Evolutionary conservation across 2,329 filamentous ascomycete species (phyloP).

Genomic region (Nigrospora osmanthi): DNA sequence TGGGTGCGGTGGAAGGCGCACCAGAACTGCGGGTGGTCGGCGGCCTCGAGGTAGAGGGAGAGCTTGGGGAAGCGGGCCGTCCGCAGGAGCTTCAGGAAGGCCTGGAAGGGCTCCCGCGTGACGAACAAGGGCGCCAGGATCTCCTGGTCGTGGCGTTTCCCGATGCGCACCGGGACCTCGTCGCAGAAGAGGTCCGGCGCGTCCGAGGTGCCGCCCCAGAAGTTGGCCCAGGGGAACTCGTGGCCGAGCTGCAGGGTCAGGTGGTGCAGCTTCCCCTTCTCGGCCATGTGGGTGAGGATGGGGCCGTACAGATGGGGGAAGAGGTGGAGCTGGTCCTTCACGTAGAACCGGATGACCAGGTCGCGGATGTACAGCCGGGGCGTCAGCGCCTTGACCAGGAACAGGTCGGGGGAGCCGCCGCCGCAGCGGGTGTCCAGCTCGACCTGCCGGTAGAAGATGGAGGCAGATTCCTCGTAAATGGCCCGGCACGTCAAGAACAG

Average conservation of each 20-base stretch:
- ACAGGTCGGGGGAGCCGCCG: constrained; percentile 6
- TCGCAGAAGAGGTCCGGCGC: constrained; percentile 5
- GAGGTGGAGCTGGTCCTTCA: constrained; percentile 10
- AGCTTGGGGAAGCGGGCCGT: constrained; percentile 8
- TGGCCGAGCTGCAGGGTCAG: constrained; percentile 13
- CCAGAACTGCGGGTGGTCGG: constrained; percentile 17
- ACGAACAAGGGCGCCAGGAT: constrained; percentile 14
- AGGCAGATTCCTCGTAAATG: constrained; percentile 16
- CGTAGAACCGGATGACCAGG: constrained; percentile 13
- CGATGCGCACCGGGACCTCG: constrained; percentile 4
- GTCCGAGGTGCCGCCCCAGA: constrained; percentile 12
- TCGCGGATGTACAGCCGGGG: constrained; percentile 15
- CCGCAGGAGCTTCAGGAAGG: constrained; percentile 16
- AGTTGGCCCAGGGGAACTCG: constrained; percentile 13
- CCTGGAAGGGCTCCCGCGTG: constrained; percentile 15
- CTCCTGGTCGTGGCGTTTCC: constrained; percentile 5
- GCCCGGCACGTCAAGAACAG: constrained; percentile 13
- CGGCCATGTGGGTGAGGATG: constrained; percentile 14
- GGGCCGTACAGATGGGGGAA: constrained; percentile 11
- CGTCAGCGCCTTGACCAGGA: constrained; percentile 10
- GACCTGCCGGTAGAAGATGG: constrained; percentile 17
- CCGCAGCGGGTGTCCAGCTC: constrained; percentile 12
- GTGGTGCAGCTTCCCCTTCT: constrained; percentile 10
- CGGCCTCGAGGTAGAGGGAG: constrained; percentile 8
- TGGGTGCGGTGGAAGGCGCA: constrained; percentile 14